These are phyloP conservation scores for Hanseniaspora hatyaiensis DNA, from an alignment of 805 yeast genomes.

Conservation along the genomic window DNA sequence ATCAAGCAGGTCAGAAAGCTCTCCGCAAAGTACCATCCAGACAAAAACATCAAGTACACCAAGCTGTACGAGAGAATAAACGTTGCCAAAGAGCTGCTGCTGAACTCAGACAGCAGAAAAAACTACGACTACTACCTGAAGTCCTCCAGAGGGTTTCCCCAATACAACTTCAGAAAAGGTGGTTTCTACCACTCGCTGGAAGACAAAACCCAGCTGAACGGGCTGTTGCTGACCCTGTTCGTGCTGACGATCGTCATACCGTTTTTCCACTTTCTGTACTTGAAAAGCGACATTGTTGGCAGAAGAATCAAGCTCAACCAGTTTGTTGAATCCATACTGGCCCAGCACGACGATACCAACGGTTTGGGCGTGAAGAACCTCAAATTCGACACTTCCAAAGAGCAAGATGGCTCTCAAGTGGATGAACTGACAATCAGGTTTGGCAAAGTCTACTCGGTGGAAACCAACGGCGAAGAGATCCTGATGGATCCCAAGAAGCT, in stretches of 20 bases:
- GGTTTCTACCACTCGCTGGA: conserved; percentile 37
- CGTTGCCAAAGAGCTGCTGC: conserved; percentile 58
- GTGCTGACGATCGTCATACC: conserved; percentile 43
- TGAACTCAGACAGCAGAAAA: conserved; percentile 47
- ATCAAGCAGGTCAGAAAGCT: conserved; percentile 56
- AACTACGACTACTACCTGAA: conserved; percentile 75
- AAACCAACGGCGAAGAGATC: conserved; percentile 32
- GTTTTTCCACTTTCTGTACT: conserved; percentile 45
- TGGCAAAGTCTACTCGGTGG: conserved; percentile 49
- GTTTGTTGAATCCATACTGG: conserved; percentile 42
- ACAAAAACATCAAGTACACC: conserved; percentile 44
- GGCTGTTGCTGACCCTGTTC: conserved; percentile 34
- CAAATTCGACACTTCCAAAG: conserved; percentile 34
- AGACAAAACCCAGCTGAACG: conserved; percentile 45
- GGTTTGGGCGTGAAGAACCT: conserved; percentile 39
- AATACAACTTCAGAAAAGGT: conserved; percentile 55
- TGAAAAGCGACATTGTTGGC: conserved; percentile 44
- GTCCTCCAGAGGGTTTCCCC: conserved; percentile 62
- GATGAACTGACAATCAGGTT: conserved; percentile 45
- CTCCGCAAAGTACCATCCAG: conserved; percentile 75
- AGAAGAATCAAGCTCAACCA: conserved; percentile 45
- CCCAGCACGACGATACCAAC: conserved; percentile 43
- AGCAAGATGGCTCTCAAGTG: conserved; percentile 34
- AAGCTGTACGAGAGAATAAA: conserved; percentile 64
- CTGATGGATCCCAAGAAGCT: conserved; percentile 24